Base-by-base conservation (phyloP, 1,139 yeast species). In the Yamadazyma epiphylla region DNA sequence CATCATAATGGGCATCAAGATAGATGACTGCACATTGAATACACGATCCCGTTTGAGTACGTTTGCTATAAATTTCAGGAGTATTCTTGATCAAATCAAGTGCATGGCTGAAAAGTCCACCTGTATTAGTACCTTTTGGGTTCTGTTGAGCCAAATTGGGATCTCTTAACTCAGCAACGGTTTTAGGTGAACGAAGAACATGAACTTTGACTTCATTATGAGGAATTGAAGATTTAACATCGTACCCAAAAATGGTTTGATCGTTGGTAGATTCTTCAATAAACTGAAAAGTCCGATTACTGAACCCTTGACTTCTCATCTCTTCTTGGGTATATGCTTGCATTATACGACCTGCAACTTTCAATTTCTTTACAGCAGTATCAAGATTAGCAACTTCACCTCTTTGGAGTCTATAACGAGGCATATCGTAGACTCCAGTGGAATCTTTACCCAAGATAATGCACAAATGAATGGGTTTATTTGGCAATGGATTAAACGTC, bases 251-350 rank as follows among this genome's bases (percentile, higher is more conserved):
- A 3, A 67, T 33, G 0, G 53, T 46, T 37, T 64, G 70, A 25
- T 50, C 41, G 8, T 41, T 31, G 4, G 42, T 46, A 1, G 51
- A 26, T 46, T 85, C 95, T 46, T 91, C 96, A 5, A 70, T 81
- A 43, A 88, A 82, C 37, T 79, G 77, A 56, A 88, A 88, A 4
- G 84, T 70, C 36, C 97, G 62, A 42, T 82, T 77, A 16, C 96
- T 95, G 46, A 86, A 74, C 0, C 94, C 94, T 32, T 74, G 71
- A 24, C 80, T 62, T 35, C 79, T 59, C 95, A 91, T 87, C 51
- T 89, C 96, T 44, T 91, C 96, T 43, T 80, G 81, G 1, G 97
- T 89, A 52, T 77, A 89, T 1, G 96, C 95, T 48, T 87, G 89
- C 95, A 88, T 87, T 55, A 91, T 55, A 46, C 96, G 69, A 4